Percentiles rank a stretch among this genome's conserved stretches.
These are phyloP conservation scores for Sphagnum magellanicum DNA, from an alignment of 228 moss, liverwort and hornwort genomes.

Conservation along the genomic window DNA sequence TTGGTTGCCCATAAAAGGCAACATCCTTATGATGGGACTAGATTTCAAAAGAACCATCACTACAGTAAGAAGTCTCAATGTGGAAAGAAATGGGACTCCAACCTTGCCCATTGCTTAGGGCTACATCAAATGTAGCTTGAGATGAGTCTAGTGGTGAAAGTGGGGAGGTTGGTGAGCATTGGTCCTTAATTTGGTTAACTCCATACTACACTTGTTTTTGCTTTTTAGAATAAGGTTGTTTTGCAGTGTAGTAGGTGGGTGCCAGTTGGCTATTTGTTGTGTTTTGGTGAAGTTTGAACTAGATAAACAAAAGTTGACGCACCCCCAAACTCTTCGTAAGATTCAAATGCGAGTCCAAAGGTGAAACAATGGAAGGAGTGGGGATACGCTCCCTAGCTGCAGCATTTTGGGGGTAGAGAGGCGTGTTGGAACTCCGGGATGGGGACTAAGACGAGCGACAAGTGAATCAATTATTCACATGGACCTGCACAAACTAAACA, in stretches of 20 bases:
- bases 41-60: slow-evolving; percentile 30
- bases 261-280: slow-evolving; percentile 17
- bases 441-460: too few relatives aligned
- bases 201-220: slow-evolving; percentile 22
- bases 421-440: too few relatives aligned
- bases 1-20: slow-evolving; percentile 22
- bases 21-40: slow-evolving; percentile 24
- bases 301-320: not conserved
- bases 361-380: too few relatives aligned
- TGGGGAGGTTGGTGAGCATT: slow-evolving; percentile 42
- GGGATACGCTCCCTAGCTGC: too few relatives aligned
- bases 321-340: too few relatives aligned
- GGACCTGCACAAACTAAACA: too few relatives aligned
- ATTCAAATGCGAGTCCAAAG: too few relatives aligned
- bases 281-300: not conserved
- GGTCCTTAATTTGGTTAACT: slow-evolving; percentile 22
- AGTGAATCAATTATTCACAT: too few relatives aligned
- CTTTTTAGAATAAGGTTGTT: slow-evolving; percentile 6
- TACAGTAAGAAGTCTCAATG: slow-evolving; percentile 36
- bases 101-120: slow-evolving; percentile 19
- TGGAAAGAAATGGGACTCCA: slow-evolving; percentile 44
- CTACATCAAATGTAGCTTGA: slow-evolving; percentile 33
- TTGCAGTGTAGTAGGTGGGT: slow-evolving; percentile 14
- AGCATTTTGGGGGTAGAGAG: too few relatives aligned
- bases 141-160: slow-evolving; percentile 45